A percentile compares a stretch with the other conserved stretches of the same genome.
phyloP scores from a whole-genome alignment of 441 rosid species.

The Sinapis alba region DNA sequence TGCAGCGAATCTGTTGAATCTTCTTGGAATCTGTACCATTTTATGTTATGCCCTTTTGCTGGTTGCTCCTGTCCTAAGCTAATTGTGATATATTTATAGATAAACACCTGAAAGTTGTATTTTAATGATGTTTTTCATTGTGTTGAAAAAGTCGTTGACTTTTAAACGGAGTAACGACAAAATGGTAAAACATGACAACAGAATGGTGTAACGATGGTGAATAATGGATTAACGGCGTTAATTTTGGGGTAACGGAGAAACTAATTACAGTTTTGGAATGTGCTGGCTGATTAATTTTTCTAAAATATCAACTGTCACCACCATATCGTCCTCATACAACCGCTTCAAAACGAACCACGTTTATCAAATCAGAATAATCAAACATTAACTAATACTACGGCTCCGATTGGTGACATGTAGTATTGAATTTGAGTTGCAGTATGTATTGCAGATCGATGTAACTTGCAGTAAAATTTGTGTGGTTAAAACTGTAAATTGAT shows the following conservation, averaged over 20 bases:
- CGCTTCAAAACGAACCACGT: neutral
- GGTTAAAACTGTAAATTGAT: too few relatives aligned
- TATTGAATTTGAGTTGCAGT: too few relatives aligned
- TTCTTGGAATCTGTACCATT: slow-evolving; percentile 45
- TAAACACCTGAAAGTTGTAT: neutral
- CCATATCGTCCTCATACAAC: slow-evolving; percentile 21
- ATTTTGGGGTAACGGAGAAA: slow-evolving; percentile 18
- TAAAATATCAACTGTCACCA: slow-evolving; percentile 1
- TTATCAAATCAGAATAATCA: neutral
- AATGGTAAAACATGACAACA: slow-evolving; percentile 26
- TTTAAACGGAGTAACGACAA: slow-evolving; percentile 6
- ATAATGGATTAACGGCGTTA: slow-evolving; percentile 21
- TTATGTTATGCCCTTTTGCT: neutral
- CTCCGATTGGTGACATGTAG: too few relatives aligned
- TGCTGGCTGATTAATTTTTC: neutral
- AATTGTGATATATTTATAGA: slow-evolving; percentile 1
- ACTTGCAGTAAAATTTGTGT: too few relatives aligned
- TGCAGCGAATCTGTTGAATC: slow-evolving; percentile 49
- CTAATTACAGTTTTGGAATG: slow-evolving; percentile 4
- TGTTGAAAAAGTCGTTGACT: slow-evolving; percentile 30
- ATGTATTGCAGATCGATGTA: too few relatives aligned
- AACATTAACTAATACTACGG: neutral
- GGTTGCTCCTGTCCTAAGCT: neutral
- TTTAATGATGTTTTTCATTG: slow-evolving; percentile 10
- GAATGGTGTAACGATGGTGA: slow-evolving; percentile 31